Evolutionary conservation across 768 basidiomycete species (phyloP).

Genomic region (Crepidotus variabilis): DNA sequence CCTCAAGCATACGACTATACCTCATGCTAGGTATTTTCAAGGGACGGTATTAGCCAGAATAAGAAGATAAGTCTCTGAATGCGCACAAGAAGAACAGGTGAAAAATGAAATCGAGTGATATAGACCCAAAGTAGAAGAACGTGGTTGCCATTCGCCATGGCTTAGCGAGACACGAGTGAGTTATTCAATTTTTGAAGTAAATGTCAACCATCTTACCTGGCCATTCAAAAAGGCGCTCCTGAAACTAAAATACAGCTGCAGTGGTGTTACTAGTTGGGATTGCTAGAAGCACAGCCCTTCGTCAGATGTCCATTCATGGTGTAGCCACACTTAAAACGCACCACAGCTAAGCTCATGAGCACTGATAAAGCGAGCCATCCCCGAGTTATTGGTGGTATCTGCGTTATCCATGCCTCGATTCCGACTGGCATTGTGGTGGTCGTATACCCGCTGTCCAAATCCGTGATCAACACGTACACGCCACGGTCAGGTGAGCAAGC

Average conservation of each 20-base stretch:
- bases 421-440: slow-evolving; percentile 66
- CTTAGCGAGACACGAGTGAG: slow-evolving; percentile 30
- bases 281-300: slow-evolving; percentile 47
- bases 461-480: background rate
- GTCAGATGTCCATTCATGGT: slow-evolving; percentile 1
- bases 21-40: slow-evolving; percentile 67
- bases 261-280: slow-evolving; percentile 85
- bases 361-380: slow-evolving; percentile 81
- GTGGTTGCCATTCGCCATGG: slow-evolving; percentile 87
- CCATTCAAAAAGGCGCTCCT: slow-evolving; percentile 78
- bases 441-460: background rate
- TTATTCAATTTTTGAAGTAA: background rate
- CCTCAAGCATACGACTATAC: slow-evolving; percentile 95
- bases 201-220: slow-evolving; percentile 48
- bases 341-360: slow-evolving; percentile 80
- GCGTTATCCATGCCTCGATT: slow-evolving; percentile 86
- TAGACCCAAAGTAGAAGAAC: slow-evolving; percentile 94
- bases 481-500: background rate
- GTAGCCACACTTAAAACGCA: slow-evolving; percentile 41
- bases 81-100: slow-evolving; percentile 98
- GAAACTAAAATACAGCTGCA: slow-evolving; percentile 92
- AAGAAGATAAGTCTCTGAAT: background rate
- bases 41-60: background rate
- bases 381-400: slow-evolving; percentile 90
- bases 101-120: slow-evolving; percentile 93